Conservation (phyloP, 2,329 filamentous ascomycete species). For the Clonostachys rosea region DNA sequence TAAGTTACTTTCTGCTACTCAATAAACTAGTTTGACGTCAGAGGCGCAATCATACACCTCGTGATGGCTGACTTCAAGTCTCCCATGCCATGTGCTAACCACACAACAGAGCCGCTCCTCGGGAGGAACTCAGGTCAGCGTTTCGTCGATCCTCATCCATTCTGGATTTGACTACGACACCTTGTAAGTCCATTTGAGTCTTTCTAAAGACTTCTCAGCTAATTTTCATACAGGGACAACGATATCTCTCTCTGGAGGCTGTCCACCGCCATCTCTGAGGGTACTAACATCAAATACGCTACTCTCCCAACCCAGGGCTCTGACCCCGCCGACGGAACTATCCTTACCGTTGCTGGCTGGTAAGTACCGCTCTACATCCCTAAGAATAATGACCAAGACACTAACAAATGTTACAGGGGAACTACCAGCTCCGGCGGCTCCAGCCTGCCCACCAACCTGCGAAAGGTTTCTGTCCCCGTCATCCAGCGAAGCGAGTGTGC, state of each 20-base stretch:
- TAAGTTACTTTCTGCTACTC: neutral
- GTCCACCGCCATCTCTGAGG: conserved; percentile 10
- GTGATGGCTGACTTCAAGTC: too few relatives aligned
- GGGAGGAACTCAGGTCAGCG: conserved; percentile 14
- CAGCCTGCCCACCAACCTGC: conserved; percentile 10
- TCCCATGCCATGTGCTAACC: too few relatives aligned
- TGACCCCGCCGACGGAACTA: conserved; percentile 1
- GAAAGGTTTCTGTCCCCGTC: conserved; percentile 22
- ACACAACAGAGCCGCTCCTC: neutral
- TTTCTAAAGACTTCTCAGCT: too few relatives aligned
- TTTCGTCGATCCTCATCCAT: conserved; percentile 14
- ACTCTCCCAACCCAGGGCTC: conserved; percentile 1
- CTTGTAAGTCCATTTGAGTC: neutral
- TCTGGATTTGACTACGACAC: conserved; percentile 11
- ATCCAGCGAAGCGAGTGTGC: conserved; percentile 16
- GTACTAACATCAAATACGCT: conserved; percentile 1
- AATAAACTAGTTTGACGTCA: neutral
- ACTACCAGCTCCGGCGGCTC: conserved; percentile 4
- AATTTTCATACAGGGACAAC: conserved; percentile 6
- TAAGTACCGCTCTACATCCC: too few relatives aligned
- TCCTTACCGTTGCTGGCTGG: conserved; percentile 5
- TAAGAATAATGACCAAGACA: too few relatives aligned
- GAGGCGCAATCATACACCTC: too few relatives aligned
- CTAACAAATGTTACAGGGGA: neutral
- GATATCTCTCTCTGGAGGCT: conserved; percentile 22